These are phyloP conservation scores for Podila clonocystis DNA, from an alignment of 192 early-diverging fungal genomes.

Conservation along the genomic window DNA sequence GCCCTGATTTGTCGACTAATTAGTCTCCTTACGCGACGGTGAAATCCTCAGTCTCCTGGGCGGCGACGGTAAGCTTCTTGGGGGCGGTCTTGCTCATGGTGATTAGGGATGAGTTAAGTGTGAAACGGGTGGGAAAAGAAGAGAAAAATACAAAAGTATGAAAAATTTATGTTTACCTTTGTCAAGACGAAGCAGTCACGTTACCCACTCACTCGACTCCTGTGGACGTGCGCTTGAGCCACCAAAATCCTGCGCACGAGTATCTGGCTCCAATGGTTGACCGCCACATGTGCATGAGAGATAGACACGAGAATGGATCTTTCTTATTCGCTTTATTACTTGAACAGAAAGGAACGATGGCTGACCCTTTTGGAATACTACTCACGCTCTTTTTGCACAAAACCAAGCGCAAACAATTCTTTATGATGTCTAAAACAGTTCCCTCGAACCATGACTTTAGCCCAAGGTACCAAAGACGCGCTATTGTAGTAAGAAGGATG, in stretches of 20 bases:
- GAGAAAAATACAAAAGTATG: constrained; percentile 17
- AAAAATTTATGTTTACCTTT: neutral
- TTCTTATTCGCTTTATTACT: no score
- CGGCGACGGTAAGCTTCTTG: constrained; percentile 53
- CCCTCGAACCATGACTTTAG: constrained; percentile 7
- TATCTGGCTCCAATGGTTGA: no score
- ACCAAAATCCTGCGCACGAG: no score
- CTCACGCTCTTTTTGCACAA: no score
- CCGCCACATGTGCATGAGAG: no score
- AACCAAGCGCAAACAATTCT: neutral
- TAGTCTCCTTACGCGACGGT: constrained; percentile 48
- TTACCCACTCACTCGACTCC: no score
- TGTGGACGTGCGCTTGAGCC: no score
- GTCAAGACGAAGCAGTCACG: no score
- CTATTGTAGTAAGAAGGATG: constrained; percentile 5
- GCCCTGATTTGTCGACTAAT: no score
- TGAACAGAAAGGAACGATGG: no score
- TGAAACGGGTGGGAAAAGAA: constrained; percentile 8
- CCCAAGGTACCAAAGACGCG: constrained; percentile 50
- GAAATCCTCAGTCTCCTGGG: constrained; percentile 54
- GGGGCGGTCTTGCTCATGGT: constrained; percentile 53
- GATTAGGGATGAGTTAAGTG: constrained; percentile 14
- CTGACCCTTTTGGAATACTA: no score
- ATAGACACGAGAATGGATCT: no score
- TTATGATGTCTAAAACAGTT: neutral